Conservation (phyloP, 2,329 filamentous ascomycete species). For the Fonsecaea nubica region DNA sequence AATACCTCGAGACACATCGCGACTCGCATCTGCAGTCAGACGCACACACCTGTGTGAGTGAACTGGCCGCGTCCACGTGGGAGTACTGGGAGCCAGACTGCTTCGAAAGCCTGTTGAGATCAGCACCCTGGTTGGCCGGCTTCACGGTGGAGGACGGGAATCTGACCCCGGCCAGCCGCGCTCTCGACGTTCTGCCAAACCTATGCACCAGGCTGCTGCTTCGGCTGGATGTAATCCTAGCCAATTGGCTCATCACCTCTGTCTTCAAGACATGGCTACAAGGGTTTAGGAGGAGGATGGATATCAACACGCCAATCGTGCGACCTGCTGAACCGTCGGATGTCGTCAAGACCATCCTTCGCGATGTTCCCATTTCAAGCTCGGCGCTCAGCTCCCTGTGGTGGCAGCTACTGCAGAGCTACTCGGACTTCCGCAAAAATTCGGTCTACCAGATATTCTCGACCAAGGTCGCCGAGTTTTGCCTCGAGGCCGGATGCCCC, state of each 20-base stretch:
- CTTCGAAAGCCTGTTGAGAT: background rate
- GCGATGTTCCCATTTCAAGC: background rate
- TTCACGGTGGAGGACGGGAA: background rate
- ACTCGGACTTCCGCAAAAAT: background rate
- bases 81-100: background rate
- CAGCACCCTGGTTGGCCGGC: background rate
- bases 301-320: background rate
- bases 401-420: background rate
- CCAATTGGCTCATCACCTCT: background rate
- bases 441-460: background rate
- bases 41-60: background rate
- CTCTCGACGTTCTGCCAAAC: background rate
- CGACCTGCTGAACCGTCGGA: background rate
- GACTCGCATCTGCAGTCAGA: background rate
- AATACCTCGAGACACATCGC: background rate
- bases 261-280: background rate
- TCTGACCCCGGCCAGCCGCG: background rate
- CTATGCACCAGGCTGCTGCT: background rate
- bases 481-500: background rate
- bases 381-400: background rate
- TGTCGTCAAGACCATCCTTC: background rate
- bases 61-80: background rate
- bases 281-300: background rate
- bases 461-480: background rate
- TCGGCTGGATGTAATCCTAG: background rate